Evolutionary conservation across 1,139 yeast species (phyloP), one percentile per base, ranked within the genome.

Genomic region (Diutina sp.): DNA sequence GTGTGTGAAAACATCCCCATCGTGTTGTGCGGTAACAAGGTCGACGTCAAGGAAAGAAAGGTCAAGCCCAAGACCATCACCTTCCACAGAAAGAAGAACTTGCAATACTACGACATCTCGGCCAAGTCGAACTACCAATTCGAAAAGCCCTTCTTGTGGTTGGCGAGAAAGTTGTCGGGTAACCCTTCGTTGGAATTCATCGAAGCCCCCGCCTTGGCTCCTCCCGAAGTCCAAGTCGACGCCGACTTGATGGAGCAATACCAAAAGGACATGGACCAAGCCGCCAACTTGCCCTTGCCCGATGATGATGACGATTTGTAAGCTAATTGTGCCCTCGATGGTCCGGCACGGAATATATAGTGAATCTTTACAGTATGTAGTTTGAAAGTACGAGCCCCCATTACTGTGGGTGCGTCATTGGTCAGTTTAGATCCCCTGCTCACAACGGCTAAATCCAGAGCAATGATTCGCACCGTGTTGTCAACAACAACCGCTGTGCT

Each of bases 31-130:
- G 99, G 99, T 78, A 95, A 95, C 87, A 95, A 95, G 81, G 99
- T 93, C 68, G 99, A 95, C 74, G 99, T 95, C 67, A 90, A 95
- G 84, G 99, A 95, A 82, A 89, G 99, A 79, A 95, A 95, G 80
- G 99, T 95, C 71, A 95, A 95, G 85, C 99, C 99, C 68, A 93
- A 93, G 85, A 90, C 97, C 72, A 93, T 93, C 80, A 95, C 99
- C 67, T 95, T 95, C 97, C 99, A 93, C 89, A 88, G 98, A 85
- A 95, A 95, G 95, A 95, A 95, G 86, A 93, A 95, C 82, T 84
- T 95, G 75, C 99, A 95, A 80, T 95, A 95, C 80, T 95, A 95
- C 79, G 99, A 95, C 76, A 95, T 95, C 72, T 91, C 98, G 60
- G 99, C 99, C 74, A 95, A 95, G 81, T 93, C 99, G 65, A 95